Evolutionary conservation across 306 rosid species (phyloP).

Genomic region (Vigna reflexopilosa): DNA sequence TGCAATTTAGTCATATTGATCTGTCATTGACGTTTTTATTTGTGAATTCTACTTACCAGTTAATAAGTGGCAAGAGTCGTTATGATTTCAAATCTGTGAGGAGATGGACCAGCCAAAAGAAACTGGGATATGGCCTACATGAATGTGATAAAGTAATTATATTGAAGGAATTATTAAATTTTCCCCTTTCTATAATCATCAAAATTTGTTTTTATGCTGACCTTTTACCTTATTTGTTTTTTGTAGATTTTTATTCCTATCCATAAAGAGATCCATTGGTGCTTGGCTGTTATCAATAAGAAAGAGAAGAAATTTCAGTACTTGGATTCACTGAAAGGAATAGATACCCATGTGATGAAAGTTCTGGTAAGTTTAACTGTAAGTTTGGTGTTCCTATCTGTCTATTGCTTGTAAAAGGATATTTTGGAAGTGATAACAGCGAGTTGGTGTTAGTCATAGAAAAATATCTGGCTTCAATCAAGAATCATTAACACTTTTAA

Average conservation of each 20-base stretch:
- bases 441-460: not conserved
- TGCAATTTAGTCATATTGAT: conserved; percentile 34
- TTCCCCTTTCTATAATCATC: conserved; percentile 16
- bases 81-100: conserved; percentile 88
- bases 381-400: conserved; percentile 18
- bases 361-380: conserved; percentile 63
- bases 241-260: conserved; percentile 89
- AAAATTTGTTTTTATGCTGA: conserved; percentile 12
- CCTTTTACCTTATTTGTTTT: conserved; percentile 29
- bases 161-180: conserved; percentile 1
- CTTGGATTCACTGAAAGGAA: conserved; percentile 85
- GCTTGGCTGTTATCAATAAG: conserved; percentile 88
- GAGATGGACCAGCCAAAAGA: conserved; percentile 88
- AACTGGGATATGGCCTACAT: conserved; percentile 78
- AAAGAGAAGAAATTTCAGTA: conserved; percentile 87
- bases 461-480: conserved; percentile 3
- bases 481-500: not conserved
- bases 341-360: conserved; percentile 62
- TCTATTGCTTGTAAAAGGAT: conserved; percentile 17
- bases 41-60: conserved; percentile 53
- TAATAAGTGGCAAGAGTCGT: conserved; percentile 66
- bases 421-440: not conserved
- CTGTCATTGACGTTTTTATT: conserved; percentile 33
- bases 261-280: conserved; percentile 88
- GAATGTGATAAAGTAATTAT: conserved; percentile 86